Evolutionary conservation across 345 rosid species (phyloP), one percentile per base, ranked within the genome.

Genomic region (Brassica nigra): DNA sequence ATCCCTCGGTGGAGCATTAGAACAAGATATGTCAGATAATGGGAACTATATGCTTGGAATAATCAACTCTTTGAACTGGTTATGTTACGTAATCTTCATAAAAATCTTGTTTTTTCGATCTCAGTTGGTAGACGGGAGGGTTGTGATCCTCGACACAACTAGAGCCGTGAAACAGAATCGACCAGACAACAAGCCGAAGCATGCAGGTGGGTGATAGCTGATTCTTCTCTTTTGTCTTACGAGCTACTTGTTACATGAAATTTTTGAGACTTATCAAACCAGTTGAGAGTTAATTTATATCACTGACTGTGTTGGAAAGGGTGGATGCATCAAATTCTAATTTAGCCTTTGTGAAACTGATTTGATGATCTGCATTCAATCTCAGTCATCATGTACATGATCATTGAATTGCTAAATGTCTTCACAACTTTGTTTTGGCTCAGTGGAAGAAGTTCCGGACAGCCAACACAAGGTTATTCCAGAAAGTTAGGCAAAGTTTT

Each of bases 91-190:
- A 23, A 15, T 49, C 15, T 47, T 66, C 5, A 55, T 59, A 16
- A 39, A 63, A 42, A 9, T 10, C 15, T 62, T 44, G 5, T 42
- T 52, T 18, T 74, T 28, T 69, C 64, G 28, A 79, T 83, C 76
- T 82, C 88, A 91, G 96, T 28, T 86, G 78, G 81, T 89, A 31
- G 87, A 89, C 18, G 93, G 96, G 34, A 87, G 91, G 36, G 85
- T 81, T 1, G 39, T 90, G 54, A 86, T 80, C 33, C 87, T 90
- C 2, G 90, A 90, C 70, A 65, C 37, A 16, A 75, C 57, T 2
- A 64, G 74, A 74, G 70, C 74, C 0, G 6, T 4, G 29, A 33
- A 71, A 18, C 73, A 74, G 47, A 57, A 75, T 20, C 82, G 4
- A 68, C 70, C 70, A 61, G 64, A 74, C n/a, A 54, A 44, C 73